Percentiles rank a stretch among this genome's conserved stretches.
Evolutionary conservation across 2,329 filamentous ascomycete species (phyloP).

Genomic region (Ophiosphaerella herpotricha): DNA sequence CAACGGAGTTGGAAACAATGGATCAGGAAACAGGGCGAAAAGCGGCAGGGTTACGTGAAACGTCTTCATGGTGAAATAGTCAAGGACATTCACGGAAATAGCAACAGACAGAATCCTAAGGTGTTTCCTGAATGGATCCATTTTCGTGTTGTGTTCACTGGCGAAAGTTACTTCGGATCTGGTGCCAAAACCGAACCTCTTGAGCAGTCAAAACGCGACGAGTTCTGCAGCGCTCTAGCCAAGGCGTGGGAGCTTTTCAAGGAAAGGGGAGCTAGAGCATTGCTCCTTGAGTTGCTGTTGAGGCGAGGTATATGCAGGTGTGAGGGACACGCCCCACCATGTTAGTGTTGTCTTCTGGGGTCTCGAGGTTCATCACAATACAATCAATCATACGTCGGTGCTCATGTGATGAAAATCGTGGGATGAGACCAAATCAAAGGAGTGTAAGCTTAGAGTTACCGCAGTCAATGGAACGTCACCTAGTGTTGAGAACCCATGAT

Average conservation of each 20-base stretch:
- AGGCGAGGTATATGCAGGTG: no score
- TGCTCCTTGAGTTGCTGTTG: no score
- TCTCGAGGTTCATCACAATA: no score
- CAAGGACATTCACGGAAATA: conserved; percentile 13
- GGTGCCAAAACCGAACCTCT: neutral
- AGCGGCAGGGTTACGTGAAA: conserved; percentile 23
- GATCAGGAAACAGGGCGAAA: conserved; percentile 16
- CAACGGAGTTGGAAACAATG: conserved; percentile 21
- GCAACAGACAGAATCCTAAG: conserved; percentile 4
- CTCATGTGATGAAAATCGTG: no score
- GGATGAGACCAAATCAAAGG: no score
- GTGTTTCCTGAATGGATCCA: conserved; percentile 28
- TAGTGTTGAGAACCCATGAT: conserved; percentile 41
- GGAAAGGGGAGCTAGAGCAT: conserved; percentile 4
- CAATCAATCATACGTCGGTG: no score
- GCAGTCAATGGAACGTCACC: conserved; percentile 19
- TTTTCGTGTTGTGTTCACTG: conserved; percentile 29
- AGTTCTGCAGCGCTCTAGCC: conserved; percentile 11
- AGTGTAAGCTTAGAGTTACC: neutral
- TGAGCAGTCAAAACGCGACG: conserved; percentile 8
- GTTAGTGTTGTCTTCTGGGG: no score
- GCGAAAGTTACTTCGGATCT: conserved; percentile 20
- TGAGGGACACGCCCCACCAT: no score
- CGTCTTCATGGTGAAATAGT: conserved; percentile 17
- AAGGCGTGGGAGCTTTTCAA: conserved; percentile 24